A percentile compares a stretch with the other conserved stretches of the same genome.
Evolutionary conservation across 108 stramenopile genomes (phyloP).

Genomic region (Schizochytrium sp.): DNA sequence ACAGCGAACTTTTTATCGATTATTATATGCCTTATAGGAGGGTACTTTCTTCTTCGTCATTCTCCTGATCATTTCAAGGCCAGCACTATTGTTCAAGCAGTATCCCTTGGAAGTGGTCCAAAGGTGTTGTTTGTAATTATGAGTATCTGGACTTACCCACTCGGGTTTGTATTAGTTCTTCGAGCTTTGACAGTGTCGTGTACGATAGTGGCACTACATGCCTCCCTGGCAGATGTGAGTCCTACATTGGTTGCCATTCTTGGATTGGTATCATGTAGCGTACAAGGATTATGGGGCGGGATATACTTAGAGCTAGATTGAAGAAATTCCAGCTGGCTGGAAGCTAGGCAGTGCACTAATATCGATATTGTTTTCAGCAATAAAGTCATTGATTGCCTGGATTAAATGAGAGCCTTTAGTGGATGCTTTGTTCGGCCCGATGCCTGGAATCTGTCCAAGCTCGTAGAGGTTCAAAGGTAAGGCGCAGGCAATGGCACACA

Average conservation of each 20-base stretch:
- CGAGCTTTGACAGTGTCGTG: conserved; percentile 41
- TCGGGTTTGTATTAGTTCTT: conserved; percentile 1
- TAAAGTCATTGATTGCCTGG: background rate
- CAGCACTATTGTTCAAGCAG: background rate
- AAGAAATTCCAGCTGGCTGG: background rate
- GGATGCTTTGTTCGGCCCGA: conserved; percentile 17
- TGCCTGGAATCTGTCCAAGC: conserved; percentile 12
- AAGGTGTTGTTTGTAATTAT: conserved; percentile 47
- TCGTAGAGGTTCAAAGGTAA: conserved; percentile 19
- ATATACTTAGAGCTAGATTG: background rate
- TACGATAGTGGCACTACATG: conserved; percentile 12
- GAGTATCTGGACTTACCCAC: conserved; percentile 60
- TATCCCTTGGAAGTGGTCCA: conserved; percentile 15
- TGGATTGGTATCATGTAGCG: background rate
- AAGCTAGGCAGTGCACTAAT: background rate
- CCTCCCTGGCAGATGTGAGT: background rate
- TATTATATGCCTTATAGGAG: too few relatives aligned
- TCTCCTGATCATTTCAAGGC: background rate
- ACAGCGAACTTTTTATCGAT: too few relatives aligned
- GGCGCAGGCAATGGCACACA: background rate
- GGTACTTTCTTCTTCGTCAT: too few relatives aligned
- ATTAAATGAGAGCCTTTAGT: background rate
- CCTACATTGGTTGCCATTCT: background rate
- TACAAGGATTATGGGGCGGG: background rate
- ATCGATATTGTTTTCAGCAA: background rate